Evolutionary conservation across 179 eudicot genomes (phyloP).

Genomic region (Corrigiola litoralis): DNA sequence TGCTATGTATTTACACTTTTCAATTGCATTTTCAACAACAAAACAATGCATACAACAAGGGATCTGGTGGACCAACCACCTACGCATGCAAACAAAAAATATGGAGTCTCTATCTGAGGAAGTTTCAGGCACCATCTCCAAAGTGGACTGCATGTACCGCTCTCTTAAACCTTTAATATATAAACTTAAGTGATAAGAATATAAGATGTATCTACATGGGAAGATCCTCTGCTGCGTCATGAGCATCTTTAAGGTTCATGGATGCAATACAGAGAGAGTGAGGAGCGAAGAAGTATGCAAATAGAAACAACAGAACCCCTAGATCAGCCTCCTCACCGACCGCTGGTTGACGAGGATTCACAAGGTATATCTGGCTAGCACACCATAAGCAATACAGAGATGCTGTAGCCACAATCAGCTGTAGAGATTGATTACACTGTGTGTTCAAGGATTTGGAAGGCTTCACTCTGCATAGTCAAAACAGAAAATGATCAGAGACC

Average conservation of each 20-base stretch:
- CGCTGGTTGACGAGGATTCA: conserved; percentile 68
- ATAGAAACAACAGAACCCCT: conserved; percentile 75
- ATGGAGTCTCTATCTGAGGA: not conserved
- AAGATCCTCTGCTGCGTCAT: conserved; percentile 30
- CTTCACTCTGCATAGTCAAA: conserved; percentile 44
- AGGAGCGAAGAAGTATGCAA: conserved; percentile 60
- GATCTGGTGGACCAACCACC: too few relatives aligned
- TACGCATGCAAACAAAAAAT: too few relatives aligned
- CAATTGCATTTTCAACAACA: too few relatives aligned
- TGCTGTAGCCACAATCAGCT: conserved; percentile 43
- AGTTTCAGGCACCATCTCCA: not conserved
- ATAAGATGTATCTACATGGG: conserved; percentile 19
- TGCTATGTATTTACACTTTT: too few relatives aligned
- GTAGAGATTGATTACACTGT: conserved; percentile 41
- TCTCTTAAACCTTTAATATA: not conserved
- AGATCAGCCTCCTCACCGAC: conserved; percentile 96
- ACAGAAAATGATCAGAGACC: not conserved
- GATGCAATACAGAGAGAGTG: conserved; percentile 71
- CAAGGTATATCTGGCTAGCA: conserved; percentile 71
- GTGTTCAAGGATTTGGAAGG: conserved; percentile 34
- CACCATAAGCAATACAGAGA: conserved; percentile 75
- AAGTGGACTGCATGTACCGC: not conserved
- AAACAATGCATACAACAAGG: too few relatives aligned
- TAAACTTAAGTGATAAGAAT: not conserved
- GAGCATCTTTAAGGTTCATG: conserved; percentile 48